Evolutionary conservation across 768 basidiomycete species (phyloP).

Genomic region (Mycena crocata): DNA sequence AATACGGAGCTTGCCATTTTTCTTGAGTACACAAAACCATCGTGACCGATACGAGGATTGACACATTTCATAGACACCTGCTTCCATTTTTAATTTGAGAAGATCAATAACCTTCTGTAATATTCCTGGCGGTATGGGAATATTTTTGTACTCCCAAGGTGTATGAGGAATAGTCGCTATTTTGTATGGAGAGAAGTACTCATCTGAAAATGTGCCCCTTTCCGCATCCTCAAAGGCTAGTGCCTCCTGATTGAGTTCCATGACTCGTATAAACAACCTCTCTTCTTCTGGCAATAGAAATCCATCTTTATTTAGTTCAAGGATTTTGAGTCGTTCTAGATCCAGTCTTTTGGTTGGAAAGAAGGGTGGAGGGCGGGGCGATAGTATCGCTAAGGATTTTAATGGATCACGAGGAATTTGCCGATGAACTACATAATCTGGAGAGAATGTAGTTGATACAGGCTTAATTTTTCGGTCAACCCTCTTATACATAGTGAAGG

Average conservation of each 20-base stretch:
- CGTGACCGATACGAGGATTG: no score
- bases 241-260: neutral
- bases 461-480: neutral
- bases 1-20: no score
- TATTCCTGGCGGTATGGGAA: no score
- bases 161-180: no score
- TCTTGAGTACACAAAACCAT: no score
- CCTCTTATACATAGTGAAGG: neutral
- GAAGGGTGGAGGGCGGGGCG: neutral
- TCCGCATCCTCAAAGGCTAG: neutral
- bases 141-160: no score
- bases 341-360: neutral
- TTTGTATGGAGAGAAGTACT: neutral
- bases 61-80: no score
- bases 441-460: no score
- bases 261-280: neutral
- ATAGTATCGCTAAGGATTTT: neutral
- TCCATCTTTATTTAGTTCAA: neutral
- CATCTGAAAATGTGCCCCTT: neutral
- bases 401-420: neutral
- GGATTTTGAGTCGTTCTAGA: neutral
- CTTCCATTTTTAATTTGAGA: no score
- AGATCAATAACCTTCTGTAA: no score
- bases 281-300: neutral
- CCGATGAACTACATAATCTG: neutral